Conservation (phyloP, 768 basidiomycete genomes). For the Krasilnikovozyma curviuscula region DNA sequence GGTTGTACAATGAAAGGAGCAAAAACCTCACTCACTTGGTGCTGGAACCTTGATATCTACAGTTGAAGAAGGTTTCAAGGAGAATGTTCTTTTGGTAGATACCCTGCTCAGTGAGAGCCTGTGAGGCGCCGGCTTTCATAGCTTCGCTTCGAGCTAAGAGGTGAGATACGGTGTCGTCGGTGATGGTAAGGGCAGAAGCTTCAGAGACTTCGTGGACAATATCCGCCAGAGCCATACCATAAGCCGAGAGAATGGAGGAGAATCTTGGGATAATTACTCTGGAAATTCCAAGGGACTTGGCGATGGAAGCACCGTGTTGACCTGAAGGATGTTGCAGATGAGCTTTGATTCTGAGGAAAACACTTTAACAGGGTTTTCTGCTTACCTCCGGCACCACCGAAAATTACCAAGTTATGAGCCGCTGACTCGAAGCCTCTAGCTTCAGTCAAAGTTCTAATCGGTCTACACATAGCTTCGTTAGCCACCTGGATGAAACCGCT, state of each 20-base stretch:
- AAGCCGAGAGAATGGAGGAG: slow-evolving; percentile 81
- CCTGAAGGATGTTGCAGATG: no score
- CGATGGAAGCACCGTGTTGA: slow-evolving; percentile 86
- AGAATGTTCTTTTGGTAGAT: not conserved
- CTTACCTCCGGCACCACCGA: slow-evolving; percentile 11
- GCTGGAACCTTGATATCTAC: no score
- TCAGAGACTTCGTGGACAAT: not conserved
- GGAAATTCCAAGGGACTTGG: slow-evolving; percentile 62
- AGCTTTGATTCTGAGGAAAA: no score
- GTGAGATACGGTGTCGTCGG: not conserved
- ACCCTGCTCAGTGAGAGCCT: not conserved
- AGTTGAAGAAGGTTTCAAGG: not conserved
- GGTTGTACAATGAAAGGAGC: no score
- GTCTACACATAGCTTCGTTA: slow-evolving; percentile 14
- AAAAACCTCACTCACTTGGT: no score
- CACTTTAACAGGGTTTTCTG: no score
- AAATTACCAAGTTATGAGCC: not conserved
- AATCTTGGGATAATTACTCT: slow-evolving; percentile 76
- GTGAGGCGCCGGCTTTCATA: not conserved
- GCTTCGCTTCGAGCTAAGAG: not conserved
- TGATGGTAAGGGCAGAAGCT: not conserved
- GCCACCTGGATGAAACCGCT: slow-evolving; percentile 17
- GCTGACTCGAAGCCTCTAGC: not conserved
- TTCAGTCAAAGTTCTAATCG: not conserved
- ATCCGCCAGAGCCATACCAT: slow-evolving; percentile 68